Conservation (phyloP, 192 early-diverging fungal genomes). For the Cladochytrium replicatum region DNA sequence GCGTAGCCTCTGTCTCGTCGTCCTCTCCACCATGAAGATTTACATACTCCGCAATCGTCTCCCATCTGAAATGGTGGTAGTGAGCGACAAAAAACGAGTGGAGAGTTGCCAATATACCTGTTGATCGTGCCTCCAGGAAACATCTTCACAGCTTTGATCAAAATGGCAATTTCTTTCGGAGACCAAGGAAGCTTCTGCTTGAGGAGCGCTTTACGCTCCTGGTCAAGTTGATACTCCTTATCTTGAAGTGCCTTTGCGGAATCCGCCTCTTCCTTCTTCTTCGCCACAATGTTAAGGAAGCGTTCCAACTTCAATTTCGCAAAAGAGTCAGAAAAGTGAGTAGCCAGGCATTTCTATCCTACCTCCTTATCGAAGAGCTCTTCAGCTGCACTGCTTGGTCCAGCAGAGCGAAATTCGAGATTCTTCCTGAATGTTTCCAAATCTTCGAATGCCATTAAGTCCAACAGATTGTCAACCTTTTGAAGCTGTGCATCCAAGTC, state of each 20-base stretch:
- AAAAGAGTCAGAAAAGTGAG: constrained; percentile 4
- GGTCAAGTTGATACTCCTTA: no score
- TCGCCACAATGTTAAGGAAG: constrained; percentile 2
- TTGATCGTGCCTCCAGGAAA: constrained; percentile 67
- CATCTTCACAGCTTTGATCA: constrained; percentile 74
- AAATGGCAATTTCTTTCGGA: constrained; percentile 55
- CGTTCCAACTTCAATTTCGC: neutral
- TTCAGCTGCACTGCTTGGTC: constrained; percentile 15
- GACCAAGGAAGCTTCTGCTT: constrained; percentile 42
- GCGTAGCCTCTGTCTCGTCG: constrained; percentile 17
- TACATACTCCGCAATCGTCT: constrained; percentile 68
- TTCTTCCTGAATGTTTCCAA: constrained; percentile 31
- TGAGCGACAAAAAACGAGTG: constrained; percentile 3
- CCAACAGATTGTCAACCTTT: constrained; percentile 70
- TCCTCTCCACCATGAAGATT: constrained; percentile 58
- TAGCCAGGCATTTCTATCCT: no score
- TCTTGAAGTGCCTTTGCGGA: constrained; percentile 3
- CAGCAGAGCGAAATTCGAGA: constrained; percentile 23
- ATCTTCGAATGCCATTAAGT: constrained; percentile 23
- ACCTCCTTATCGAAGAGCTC: constrained; percentile 29
- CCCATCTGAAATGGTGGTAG: constrained; percentile 41
- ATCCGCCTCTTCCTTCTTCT: constrained; percentile 8
- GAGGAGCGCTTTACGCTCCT: constrained; percentile 3
- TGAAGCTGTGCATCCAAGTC: constrained; percentile 61
- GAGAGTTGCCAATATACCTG: constrained; percentile 26